These are phyloP conservation scores for Paecilomyces sp. DNA, from an alignment of 2,329 filamentous ascomycete species.

Conservation along the genomic window DNA sequence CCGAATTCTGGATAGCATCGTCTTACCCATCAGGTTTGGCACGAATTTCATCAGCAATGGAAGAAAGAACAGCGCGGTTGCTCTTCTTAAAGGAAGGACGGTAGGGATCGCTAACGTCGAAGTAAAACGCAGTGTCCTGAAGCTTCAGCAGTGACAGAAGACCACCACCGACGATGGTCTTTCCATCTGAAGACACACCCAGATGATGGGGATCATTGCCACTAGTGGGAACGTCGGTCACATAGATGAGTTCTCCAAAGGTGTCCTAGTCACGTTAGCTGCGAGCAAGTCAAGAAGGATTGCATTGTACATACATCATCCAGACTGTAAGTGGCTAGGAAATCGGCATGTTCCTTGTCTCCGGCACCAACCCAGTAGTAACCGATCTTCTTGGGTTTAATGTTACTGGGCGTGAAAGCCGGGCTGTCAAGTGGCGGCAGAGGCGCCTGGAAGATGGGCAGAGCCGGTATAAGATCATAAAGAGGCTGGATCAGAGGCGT, in stretches of 20 bases:
- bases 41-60: constrained; percentile 56
- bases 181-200: constrained; percentile 48
- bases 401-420: constrained; percentile 46
- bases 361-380: constrained; percentile 59
- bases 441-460: constrained; percentile 53
- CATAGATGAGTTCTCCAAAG: constrained; percentile 52
- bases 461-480: constrained; percentile 40
- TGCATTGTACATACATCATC: constrained; percentile 43
- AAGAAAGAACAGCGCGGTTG: constrained; percentile 52
- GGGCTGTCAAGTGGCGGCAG: constrained; percentile 52
- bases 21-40: constrained; percentile 51
- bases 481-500: constrained; percentile 39
- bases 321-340: constrained; percentile 52
- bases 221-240: constrained; percentile 53
- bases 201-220: constrained; percentile 58
- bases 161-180: constrained; percentile 52
- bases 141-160: constrained; percentile 53
- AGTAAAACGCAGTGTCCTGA: constrained; percentile 57
- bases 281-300: background rate
- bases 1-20: background rate
- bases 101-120: constrained; percentile 54
- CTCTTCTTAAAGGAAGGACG: constrained; percentile 53
- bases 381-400: constrained; percentile 59
- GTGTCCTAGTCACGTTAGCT: constrained; percentile 39
- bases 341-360: constrained; percentile 54